Evolutionary conservation across 768 basidiomycete genomes (phyloP).

Genomic region (Xanthoconium purpureum): DNA sequence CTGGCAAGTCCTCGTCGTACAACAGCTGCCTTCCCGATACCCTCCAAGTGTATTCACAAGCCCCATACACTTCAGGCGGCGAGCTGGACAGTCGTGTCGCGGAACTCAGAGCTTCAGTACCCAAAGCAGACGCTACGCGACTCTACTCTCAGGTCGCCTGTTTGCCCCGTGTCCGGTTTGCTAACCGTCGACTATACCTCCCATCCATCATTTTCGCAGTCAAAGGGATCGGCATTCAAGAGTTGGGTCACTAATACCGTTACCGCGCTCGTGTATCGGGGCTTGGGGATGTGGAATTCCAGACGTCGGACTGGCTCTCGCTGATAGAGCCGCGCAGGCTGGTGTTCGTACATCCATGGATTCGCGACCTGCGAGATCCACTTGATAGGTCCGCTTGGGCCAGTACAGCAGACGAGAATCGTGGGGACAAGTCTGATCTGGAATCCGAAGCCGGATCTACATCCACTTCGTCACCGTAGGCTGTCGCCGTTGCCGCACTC

Average conservation of each 20-base stretch:
- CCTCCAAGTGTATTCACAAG: background rate
- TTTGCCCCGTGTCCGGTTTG: slow-evolving; percentile 1
- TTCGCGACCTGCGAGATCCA: slow-evolving; percentile 3
- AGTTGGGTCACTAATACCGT: background rate
- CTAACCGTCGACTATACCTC: slow-evolving; percentile 1
- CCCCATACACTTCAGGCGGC: background rate
- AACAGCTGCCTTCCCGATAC: slow-evolving; percentile 11
- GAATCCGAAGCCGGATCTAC: background rate
- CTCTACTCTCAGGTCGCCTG: background rate
- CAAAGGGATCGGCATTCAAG: background rate
- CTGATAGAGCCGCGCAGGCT: background rate
- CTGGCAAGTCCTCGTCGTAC: slow-evolving; percentile 3
- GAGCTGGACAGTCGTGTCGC: background rate
- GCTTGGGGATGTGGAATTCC: slow-evolving; percentile 4
- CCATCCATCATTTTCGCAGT: slow-evolving; percentile 11
- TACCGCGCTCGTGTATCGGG: slow-evolving; percentile 5
- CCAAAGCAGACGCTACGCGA: background rate
- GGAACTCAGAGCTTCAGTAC: background rate
- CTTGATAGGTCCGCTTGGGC: background rate
- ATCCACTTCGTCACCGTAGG: background rate
- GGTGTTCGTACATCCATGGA: slow-evolving; percentile 12
- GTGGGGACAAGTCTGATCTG: background rate
- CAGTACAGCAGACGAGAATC: too few species aligned
- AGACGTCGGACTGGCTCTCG: background rate
- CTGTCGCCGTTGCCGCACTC: too few species aligned